A percentile compares a stretch with the other conserved stretches of the same genome.
Conservation (phyloP, 129 eudicot species). For the Daucus carota region DH1_v3.0 NC_030386.2:5397501-5398000, state of each 20-base stretch:
- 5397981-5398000: not conserved
- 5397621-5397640: conserved; percentile 83
- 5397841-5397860: not conserved
- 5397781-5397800: not conserved
- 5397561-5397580: conserved; percentile 49
- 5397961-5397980: not conserved
- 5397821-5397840: not conserved
- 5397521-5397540: not conserved
- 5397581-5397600: conserved; percentile 71
- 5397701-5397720: not conserved
- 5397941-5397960: not conserved
- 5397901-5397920: not conserved
- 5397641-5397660: conserved; percentile 24
- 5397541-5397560: conserved; percentile 30
- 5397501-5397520: not conserved
- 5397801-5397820: not conserved
- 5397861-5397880: not conserved
- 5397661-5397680: not conserved
- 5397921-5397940: not conserved
- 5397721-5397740: not conserved
- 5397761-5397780: not conserved
- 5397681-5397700: not conserved
- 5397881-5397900: not conserved
- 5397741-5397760: not conserved
- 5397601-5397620: conserved; percentile 61